Evolutionary conservation across 2,329 filamentous ascomycete species (phyloP), one percentile per base, ranked within the genome.

Genomic region (Metarhizium robertsii): DNA sequence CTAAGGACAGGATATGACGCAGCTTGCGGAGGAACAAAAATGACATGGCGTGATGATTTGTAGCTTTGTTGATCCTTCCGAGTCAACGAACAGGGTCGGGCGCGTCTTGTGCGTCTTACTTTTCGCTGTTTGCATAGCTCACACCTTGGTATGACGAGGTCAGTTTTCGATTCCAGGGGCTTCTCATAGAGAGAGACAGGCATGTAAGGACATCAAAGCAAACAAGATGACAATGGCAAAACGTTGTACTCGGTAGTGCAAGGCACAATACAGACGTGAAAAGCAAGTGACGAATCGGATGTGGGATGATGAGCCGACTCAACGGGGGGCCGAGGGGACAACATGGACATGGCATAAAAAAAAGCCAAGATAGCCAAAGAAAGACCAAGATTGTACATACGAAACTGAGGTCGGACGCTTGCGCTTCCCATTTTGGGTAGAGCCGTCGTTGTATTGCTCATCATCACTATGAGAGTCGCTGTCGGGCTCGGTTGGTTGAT

Each of bases 121-220:
- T 92, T 92, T 73, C 88, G 77, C 69, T 88, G 84, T 71, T 92
- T 91, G 75, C 88, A 90, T 53, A 88, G 78, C 71, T 92, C 88
- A 66, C 88, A 86, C 65, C 84, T 86, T 69, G 66, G 64, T 50
- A 68, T 60, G 11, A 57, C 38, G 53, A 59, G 58, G 64, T 77
- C 69, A 76, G 75, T 64, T 61, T 66, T 62, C 53, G 55, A 53
- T 36, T 62, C 62, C 30, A 52, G 47, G 43, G 50, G 48, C 49
- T 42, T 36, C 16, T 50, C n/a, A 29, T 48, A 20, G 20, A 36
- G 50, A 42, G 45, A 36, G 50, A 36, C 43, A 53, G 29, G 52
- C n/a, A 57, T 52, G 56, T 36, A 52, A 57, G 58, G 56, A 64
- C 61, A 61, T 36, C 52, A 36, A 59, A 49, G 36, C 47, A 58